Evolutionary conservation across 305 asterid species (phyloP).

Genomic region (Solanum hybrid): DNA sequence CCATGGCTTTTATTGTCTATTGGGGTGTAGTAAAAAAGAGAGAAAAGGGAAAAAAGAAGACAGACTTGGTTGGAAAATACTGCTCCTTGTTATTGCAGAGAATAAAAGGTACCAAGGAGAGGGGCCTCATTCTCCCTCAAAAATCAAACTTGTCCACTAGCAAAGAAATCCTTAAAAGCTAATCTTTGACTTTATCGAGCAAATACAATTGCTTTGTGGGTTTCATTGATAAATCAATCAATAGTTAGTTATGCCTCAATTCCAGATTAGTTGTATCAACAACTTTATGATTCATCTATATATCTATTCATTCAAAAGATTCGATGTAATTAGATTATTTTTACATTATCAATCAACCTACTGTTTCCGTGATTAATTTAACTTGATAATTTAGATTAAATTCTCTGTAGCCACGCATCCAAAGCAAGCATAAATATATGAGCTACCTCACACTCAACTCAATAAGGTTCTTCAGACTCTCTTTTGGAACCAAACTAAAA

Average conservation of each 20-base stretch:
- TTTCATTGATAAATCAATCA: neutral
- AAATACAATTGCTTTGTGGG: neutral
- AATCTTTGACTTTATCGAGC: neutral
- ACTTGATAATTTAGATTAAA: neutral
- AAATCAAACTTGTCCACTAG: conserved; percentile 5
- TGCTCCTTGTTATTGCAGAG: neutral
- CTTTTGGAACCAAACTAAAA: neutral
- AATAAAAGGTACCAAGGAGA: neutral
- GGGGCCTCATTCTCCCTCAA: conserved; percentile 5
- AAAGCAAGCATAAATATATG: conserved; percentile 3
- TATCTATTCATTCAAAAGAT: neutral
- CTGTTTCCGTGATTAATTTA: neutral
- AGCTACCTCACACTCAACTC: neutral
- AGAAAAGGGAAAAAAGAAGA: neutral
- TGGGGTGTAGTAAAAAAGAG: neutral
- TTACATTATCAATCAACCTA: neutral
- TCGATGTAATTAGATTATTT: neutral
- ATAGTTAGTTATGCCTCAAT: neutral
- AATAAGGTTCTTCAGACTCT: neutral
- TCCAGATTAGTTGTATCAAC: neutral
- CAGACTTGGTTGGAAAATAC: neutral
- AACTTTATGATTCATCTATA: conserved; percentile 1
- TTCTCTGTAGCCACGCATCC: neutral
- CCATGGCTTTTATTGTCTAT: neutral
- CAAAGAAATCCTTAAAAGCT: conserved; percentile 4